Evolutionary conservation across 177 flowering plant species (phyloP), one percentile per base, ranked within the genome.

Genomic region (Vitis hybrid): DNA sequence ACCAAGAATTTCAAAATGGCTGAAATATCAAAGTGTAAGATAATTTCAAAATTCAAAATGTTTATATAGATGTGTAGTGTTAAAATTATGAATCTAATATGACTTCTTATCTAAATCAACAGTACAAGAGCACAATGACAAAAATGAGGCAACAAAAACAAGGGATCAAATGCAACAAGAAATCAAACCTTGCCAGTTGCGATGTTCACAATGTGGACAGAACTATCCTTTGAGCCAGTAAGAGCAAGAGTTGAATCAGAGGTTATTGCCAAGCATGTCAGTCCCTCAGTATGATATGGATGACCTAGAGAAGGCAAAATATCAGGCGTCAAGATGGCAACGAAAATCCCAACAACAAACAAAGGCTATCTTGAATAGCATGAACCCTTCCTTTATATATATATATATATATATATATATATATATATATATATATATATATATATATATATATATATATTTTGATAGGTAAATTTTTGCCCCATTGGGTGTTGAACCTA

Each of bases 241-340:
- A 93, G 72, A 60, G 88, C 98, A 69, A 91, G 90, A 65, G 84
- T 70, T 55, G 98, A 94, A 77, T 89, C 93, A 54, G 91, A 75
- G 78, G 74, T 87, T 21, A 92, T 80, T 60, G 87, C 62, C 82
- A 94, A 79, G 81, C 95, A 93, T 70, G 97, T 92, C 79, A 94
- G 61, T 18, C 94, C 97, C 57, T 87, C 86, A 8, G 84, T 84
- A 74, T 92, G 97, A 83, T 88, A 92, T n/a, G 90, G 85, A 82
- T 94, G 90, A 79, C 95, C 98, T 92, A 52, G 17, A 78, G 6
- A 67, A 35, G 57, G 30, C 56, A 56, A 61, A 63, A 67, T 11
- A 2, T 24, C 35, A 57, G 15, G 24, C 3, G 21, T 27, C 46
- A 5, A 35, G 46, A 35, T 35, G 46, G 46, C 46, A 35, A 35